A percentile compares a stretch with the other conserved stretches of the same genome.
phyloP scores from a whole-genome alignment of 345 rosid genomes.

The Atalantia buxifolia region DNA sequence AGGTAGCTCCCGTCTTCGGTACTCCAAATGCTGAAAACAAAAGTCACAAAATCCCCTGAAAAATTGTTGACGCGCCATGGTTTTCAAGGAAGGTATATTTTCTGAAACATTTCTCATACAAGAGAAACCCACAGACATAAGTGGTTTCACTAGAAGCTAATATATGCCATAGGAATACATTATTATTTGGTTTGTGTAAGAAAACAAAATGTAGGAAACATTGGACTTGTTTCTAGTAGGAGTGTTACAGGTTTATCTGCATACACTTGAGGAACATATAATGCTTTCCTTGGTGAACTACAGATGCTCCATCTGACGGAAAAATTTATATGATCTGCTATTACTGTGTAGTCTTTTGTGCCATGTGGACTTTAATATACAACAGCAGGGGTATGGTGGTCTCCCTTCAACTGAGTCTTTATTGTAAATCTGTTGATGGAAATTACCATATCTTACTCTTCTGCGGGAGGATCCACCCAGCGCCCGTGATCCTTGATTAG shows the following conservation, averaged over 20 bases:
- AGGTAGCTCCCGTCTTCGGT: neutral
- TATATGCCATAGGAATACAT: neutral
- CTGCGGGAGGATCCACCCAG: conserved; percentile 75
- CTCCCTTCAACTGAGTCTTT: neutral
- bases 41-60: neutral
- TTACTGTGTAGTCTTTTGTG: neutral
- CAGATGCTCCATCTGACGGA: neutral
- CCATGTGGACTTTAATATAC: neutral
- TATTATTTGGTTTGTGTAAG: neutral
- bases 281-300: neutral
- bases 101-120: neutral
- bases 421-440: neutral
- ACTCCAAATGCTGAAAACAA: neutral
- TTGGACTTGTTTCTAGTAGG: neutral
- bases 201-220: neutral
- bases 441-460: conserved; percentile 34
- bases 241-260: neutral
- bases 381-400: neutral
- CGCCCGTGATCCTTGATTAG: conserved; percentile 95
- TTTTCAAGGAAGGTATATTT: neutral
- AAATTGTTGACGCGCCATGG: too few species aligned
- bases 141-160: neutral
- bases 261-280: neutral
- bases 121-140: neutral
- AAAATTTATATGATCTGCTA: neutral